A percentile compares a stretch with the other conserved stretches of the same genome.
phyloP scores from a whole-genome alignment of 768 basidiomycete species.

The Termitomyces sp. region DNA sequence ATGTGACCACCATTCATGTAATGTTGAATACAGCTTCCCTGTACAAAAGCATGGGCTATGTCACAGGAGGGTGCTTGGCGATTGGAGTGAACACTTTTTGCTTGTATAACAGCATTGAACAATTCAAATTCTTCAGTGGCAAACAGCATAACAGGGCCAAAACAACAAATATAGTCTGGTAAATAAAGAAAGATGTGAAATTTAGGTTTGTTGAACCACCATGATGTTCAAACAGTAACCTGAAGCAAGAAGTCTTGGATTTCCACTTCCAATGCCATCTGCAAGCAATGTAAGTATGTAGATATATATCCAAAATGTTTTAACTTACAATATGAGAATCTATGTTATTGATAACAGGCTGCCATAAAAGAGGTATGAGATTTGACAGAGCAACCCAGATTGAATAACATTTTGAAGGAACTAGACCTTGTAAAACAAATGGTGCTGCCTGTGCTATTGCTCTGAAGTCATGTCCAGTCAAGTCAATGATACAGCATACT shows the following conservation, averaged over 20 bases:
- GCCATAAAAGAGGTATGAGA: constrained; percentile 28
- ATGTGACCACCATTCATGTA: too few relatives aligned
- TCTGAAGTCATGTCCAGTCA: constrained; percentile 30
- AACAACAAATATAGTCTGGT: constrained; percentile 22
- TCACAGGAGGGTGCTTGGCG: constrained; percentile 20
- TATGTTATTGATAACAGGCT: constrained; percentile 26
- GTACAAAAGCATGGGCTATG: constrained; percentile 7
- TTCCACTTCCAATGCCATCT: not conserved
- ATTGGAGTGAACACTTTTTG: constrained; percentile 19
- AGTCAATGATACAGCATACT: constrained; percentile 33
- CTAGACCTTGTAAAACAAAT: constrained; percentile 27
- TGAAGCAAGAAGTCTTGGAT: constrained; percentile 11
- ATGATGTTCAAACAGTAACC: constrained; percentile 19
- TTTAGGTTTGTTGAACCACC: constrained; percentile 33
- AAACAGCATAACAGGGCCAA: constrained; percentile 31
- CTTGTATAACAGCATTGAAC: constrained; percentile 23
- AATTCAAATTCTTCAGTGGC: constrained; percentile 24
- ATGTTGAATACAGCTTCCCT: not conserved
- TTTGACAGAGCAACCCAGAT: constrained; percentile 28
- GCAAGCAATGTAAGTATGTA: not conserved
- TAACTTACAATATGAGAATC: constrained; percentile 26
- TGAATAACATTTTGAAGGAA: constrained; percentile 17
- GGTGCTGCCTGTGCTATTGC: constrained; percentile 26
- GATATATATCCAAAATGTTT: not conserved
- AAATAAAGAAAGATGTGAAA: constrained; percentile 32